Base-by-base conservation (phyloP, 2,329 filamentous ascomycete species). In the Lecanosticta acicola region DNA sequence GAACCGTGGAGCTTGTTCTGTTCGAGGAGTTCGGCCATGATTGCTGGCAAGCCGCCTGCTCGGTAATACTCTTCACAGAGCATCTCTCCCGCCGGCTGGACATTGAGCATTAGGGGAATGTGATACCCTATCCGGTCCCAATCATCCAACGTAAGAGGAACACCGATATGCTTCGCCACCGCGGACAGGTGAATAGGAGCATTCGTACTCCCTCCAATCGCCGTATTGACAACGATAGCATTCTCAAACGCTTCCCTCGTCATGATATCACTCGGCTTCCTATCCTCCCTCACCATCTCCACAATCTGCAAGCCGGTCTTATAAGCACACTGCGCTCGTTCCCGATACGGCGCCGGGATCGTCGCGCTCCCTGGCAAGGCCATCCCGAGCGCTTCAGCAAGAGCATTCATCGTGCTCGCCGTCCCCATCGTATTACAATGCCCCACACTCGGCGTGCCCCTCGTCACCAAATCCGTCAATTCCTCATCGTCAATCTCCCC, bases 191-290 rank as follows among this genome's bases (percentile, higher is more conserved):
- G 76, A 39, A 79, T 77, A 0, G 75, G 75, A 0, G 76, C 75
- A 50, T 79, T 79, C 3, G 76, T 78, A 50, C 72, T 76, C 11
- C 76, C 76, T 19, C 76, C 76, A 43, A 79, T 76, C 16, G 76
- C 75, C 1, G 73, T 75, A 49, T 77, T 78, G 34, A 68, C 69
- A 4, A 73, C 71, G 20, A 79, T 75, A 4, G 73, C 75, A 48
- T 79, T 79, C 60, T 79, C 75, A 46, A 79, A 79, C 0, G 76
- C 74, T 45, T 72, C 60, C 3, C 74, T 66, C 0, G 75, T 78
- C 70, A 79, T 70, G 55, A 79, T 73, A 47, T 79, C 75, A 51
- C 69, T 74, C 2, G 76, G 76, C 48, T 61, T 63, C 2, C 58
- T 47, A 29, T 61, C 60, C 1, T 46, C 46, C 32, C 54, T 51